These are phyloP conservation scores for Auriscalpium microsporum DNA, from an alignment of 768 basidiomycete genomes.

Conservation along the genomic window DNA sequence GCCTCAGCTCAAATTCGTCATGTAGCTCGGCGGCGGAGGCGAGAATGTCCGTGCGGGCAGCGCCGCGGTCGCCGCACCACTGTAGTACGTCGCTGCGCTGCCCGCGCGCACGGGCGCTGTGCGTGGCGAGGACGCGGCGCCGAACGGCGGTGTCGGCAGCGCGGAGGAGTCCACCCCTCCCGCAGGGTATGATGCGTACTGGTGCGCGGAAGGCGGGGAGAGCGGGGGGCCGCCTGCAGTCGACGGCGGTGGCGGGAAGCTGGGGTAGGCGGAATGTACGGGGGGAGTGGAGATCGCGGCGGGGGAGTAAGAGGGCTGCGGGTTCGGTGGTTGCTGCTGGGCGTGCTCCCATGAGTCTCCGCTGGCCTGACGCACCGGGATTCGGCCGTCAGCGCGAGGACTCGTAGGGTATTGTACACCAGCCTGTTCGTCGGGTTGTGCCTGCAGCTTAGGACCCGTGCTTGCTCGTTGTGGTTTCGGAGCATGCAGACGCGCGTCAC, in stretches of 20 bases:
- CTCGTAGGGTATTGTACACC: not conserved
- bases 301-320: not conserved
- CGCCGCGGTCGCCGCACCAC: not conserved
- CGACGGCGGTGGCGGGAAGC: not conserved
- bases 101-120: not conserved
- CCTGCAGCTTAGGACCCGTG: not conserved
- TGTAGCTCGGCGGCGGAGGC: not conserved
- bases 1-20: not conserved
- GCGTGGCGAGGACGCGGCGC: not conserved
- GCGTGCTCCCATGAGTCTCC: not conserved
- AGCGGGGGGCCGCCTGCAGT: not conserved
- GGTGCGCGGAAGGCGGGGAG: not conserved
- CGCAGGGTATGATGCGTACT: not conserved
- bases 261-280: not conserved
- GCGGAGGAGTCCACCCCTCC: not conserved
- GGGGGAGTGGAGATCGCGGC: not conserved
- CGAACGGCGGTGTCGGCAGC: not conserved
- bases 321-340: not conserved
- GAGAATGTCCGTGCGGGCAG: not conserved
- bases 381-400: not conserved
- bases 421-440: not conserved
- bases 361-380: not conserved
- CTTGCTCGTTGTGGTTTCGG: conserved; percentile 36
- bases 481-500: conserved; percentile 39
- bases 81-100: not conserved